Conservation (phyloP, 306 rosid species). For the Coriaria nepalensis region DNA sequence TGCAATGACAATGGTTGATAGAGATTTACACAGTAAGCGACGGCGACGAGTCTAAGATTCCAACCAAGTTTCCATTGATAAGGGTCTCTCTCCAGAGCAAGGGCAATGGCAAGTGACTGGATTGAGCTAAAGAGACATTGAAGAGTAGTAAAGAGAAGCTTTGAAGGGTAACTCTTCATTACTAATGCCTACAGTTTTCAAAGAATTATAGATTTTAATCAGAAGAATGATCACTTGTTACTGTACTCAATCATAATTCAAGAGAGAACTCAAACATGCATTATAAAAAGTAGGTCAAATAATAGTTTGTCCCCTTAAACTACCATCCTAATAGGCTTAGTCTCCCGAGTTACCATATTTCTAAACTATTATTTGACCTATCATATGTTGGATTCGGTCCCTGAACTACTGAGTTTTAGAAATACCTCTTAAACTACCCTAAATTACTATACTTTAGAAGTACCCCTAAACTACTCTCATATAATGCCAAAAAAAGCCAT, state of each 20-base stretch:
- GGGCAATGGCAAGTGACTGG: constrained; percentile 53
- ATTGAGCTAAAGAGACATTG: constrained; percentile 59
- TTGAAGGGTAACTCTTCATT: constrained; percentile 61
- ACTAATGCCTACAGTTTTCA: constrained; percentile 30
- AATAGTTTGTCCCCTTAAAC: neutral
- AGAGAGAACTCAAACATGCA: no score
- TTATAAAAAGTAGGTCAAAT: neutral
- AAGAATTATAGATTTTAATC: neutral
- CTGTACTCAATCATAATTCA: no score
- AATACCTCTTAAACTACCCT: neutral
- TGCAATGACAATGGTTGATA: neutral
- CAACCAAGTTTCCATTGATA: constrained; percentile 63
- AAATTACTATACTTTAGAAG: no score
- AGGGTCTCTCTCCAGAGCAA: constrained; percentile 52
- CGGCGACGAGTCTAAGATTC: constrained; percentile 60
- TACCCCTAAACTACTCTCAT: no score
- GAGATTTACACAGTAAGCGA: constrained; percentile 49
- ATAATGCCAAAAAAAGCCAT: no score
- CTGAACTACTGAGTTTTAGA: no score
- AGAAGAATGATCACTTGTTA: neutral
- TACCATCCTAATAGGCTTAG: neutral
- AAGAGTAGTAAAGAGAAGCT: constrained; percentile 63
- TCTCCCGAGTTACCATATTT: no score
- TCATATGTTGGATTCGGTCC: no score
- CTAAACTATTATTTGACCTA: no score